These are phyloP conservation scores for Diplodia scrobiculata DNA, from an alignment of 2,329 filamentous ascomycete species.

Conservation along the genomic window DNA sequence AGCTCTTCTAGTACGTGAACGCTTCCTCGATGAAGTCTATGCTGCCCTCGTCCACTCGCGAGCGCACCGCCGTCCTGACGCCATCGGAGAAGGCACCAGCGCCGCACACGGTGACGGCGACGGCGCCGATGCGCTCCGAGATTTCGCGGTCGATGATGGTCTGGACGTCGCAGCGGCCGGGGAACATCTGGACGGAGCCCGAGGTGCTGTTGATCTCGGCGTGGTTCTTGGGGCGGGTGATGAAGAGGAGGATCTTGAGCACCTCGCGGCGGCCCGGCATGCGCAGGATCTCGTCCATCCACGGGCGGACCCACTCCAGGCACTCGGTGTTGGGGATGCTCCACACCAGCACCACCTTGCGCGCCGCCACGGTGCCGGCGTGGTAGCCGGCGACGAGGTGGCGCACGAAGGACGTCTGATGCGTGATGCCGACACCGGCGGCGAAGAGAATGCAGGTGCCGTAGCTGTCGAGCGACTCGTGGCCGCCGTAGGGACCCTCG, in stretches of 20 bases:
- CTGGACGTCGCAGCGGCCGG: slow-evolving; percentile 59
- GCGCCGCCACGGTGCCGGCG: slow-evolving; percentile 69
- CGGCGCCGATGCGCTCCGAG: slow-evolving; percentile 58
- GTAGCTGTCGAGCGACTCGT: slow-evolving; percentile 71
- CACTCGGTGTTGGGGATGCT: slow-evolving; percentile 71
- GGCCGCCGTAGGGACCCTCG: slow-evolving; percentile 75
- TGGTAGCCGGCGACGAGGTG: slow-evolving; percentile 70
- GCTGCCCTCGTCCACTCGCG: slow-evolving; percentile 54
- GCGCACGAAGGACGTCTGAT: slow-evolving; percentile 74
- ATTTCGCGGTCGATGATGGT: slow-evolving; percentile 62
- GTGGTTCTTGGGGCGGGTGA: slow-evolving; percentile 60
- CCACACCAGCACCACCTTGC: slow-evolving; percentile 75
- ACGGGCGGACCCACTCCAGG: slow-evolving; percentile 64
- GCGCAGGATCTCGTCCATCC: slow-evolving; percentile 66
- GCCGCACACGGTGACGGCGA: slow-evolving; percentile 64
- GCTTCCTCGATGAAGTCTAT: slow-evolving; percentile 67
- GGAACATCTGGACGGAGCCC: slow-evolving; percentile 62
- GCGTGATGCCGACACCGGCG: slow-evolving; percentile 78
- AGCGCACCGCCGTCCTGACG: slow-evolving; percentile 58
- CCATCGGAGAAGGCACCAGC: slow-evolving; percentile 65
- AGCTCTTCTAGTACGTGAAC: slow-evolving; percentile 59
- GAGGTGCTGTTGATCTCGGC: slow-evolving; percentile 60
- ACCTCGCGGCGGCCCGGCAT: slow-evolving; percentile 62
- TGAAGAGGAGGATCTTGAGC: slow-evolving; percentile 63
- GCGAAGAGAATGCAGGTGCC: slow-evolving; percentile 79